A percentile compares a stretch with the other conserved stretches of the same genome.
phyloP scores from a whole-genome alignment of 2,329 filamentous ascomycete genomes.

The Cladosporium sp. region DNA sequence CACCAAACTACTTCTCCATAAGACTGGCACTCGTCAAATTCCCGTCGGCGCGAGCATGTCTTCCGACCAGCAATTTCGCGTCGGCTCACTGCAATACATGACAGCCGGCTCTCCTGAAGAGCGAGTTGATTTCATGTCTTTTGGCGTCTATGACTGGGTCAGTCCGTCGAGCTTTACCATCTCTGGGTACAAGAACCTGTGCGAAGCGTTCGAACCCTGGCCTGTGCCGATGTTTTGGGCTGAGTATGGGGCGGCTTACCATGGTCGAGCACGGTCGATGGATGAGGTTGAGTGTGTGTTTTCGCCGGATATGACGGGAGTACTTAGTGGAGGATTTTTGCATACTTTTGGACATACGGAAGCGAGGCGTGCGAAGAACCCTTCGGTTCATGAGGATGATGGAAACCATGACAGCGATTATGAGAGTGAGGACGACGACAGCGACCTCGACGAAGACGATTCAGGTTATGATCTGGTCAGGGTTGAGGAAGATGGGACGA shows the following conservation, averaged over 20 bases:
- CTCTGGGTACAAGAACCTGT: conserved; percentile 25
- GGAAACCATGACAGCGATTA: neutral
- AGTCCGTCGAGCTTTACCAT: conserved; percentile 23
- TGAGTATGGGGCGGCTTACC: conserved; percentile 22
- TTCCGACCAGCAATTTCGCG: neutral
- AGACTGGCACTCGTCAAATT: conserved; percentile 18
- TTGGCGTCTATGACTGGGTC: conserved; percentile 23
- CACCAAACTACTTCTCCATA: conserved; percentile 22
- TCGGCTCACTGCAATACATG: conserved; percentile 22
- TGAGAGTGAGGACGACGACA: neutral
- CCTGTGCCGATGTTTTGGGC: conserved; percentile 24
- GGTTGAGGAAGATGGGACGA: conserved; percentile 17
- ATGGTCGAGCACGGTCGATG: conserved; percentile 19
- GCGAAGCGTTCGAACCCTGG: conserved; percentile 6
- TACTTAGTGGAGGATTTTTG: conserved; percentile 27
- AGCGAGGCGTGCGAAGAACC: neutral
- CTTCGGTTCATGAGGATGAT: neutral
- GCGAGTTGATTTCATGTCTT: conserved; percentile 23
- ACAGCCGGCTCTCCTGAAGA: conserved; percentile 19
- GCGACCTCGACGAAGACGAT: conserved; percentile 9
- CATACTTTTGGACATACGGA: conserved; percentile 21
- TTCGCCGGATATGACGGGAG: conserved; percentile 26
- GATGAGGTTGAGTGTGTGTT: conserved; percentile 27
- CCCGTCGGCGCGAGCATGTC: conserved; percentile 22
- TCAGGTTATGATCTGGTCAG: conserved; percentile 23